phyloP scores from a whole-genome alignment of 495 filamentous ascomycete genomes.

The Achaetomiella virescens region DNA sequence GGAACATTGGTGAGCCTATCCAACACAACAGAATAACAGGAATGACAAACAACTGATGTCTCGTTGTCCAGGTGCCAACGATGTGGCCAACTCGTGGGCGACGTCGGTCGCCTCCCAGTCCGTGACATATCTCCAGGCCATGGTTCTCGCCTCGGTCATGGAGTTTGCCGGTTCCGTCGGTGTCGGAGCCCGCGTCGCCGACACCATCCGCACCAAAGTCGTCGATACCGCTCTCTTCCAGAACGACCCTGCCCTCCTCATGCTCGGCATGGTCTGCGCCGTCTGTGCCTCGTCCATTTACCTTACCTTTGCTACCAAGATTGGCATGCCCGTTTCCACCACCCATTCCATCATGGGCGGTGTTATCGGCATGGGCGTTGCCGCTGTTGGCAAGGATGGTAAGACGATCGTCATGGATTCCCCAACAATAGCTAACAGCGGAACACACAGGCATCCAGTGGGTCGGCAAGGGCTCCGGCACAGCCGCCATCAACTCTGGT shows the following conservation, averaged over 20 bases:
- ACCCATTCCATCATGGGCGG: constrained; percentile 61
- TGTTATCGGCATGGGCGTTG: constrained; percentile 58
- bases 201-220: constrained; percentile 63
- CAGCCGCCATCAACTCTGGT: constrained; percentile 44
- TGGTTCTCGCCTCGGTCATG: constrained; percentile 59
- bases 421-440: too few relatives aligned
- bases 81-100: constrained; percentile 74
- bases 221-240: constrained; percentile 48
- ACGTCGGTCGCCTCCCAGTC: constrained; percentile 65
- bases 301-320: constrained; percentile 50
- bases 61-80: constrained; percentile 44
- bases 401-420: neutral
- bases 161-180: constrained; percentile 61
- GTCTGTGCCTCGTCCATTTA: constrained; percentile 53
- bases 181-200: constrained; percentile 57
- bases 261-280: constrained; percentile 60
- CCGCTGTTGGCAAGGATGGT: constrained; percentile 42
- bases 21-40: neutral
- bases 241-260: constrained; percentile 47
- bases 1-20: constrained; percentile 50
- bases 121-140: constrained; percentile 59
- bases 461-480: constrained; percentile 42
- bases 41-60: neutral
- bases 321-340: constrained; percentile 56
- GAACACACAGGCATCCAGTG: constrained; percentile 43